Base-by-base conservation (phyloP, 768 basidiomycete genomes). In the Leccinum variicolor region DNA sequence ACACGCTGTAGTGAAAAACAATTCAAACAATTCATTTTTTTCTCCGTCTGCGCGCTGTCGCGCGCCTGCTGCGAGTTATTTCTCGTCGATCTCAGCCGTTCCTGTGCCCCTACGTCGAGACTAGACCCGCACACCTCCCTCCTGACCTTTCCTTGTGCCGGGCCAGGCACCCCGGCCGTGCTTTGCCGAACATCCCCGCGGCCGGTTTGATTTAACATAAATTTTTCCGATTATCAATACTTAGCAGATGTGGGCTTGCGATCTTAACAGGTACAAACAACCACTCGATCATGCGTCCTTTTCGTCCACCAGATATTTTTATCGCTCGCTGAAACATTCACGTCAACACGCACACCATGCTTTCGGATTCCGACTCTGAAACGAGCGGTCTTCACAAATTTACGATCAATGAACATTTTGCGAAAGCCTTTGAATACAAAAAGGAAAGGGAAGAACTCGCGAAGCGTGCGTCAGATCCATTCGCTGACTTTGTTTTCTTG, bases 401-500 rank as follows among this genome's bases (percentile, higher is more conserved):
- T 56, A 87, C 85, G 2, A 82, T 91, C 61, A 90, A 92, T 67
- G 81, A 87, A 57, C 83, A 85, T 53, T 91, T 79, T 61, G 92
- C 90, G 9, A 92, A 90, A 60, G 92, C 92, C 1, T 94, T 89
- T 63, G 83, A 89, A 59, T 81, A 86, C 69, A 84, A 83, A 64
- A 94, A 94, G 69, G 90, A 93, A 65, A 80, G 90, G 25, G 92
- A 94, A 68, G 92, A 94, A 71, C 82, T 94, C 15, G 79, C 81
- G 47, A 89, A 87, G 71, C 74, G 92, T 92, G 61, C 59, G 87
- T 79, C 26, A 6, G 21, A 19, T 28, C 10, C 33, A 28, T 56
- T 43, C 2, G 25, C 23, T 28, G n/a, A 6, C 9, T 23, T 53
- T 15, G 6, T 6, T 3, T 8, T 46, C 11, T 25, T 4, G 8